Conservation (phyloP, 306 rosid genomes). For the Benincasa hispida region DNA sequence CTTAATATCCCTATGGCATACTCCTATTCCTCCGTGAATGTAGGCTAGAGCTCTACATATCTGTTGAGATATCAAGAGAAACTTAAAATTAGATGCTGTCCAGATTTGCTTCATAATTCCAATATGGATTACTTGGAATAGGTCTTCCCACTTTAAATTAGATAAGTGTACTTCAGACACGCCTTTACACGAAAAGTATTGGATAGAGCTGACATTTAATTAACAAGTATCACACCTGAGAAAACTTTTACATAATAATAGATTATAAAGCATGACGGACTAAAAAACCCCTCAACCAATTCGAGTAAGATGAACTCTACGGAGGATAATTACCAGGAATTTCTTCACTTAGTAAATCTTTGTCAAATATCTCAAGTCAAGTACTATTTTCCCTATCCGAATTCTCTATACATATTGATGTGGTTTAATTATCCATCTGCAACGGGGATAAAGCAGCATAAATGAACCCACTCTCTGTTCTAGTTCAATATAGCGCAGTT, state of each 20-base stretch:
- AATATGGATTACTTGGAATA: neutral
- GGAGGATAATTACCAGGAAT: neutral
- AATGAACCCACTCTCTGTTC: neutral
- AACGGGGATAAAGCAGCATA: neutral
- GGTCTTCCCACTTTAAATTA: neutral
- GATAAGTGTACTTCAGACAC: neutral
- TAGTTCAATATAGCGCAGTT: neutral
- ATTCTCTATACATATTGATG: neutral
- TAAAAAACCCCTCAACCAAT: neutral
- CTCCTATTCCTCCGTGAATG: conserved; percentile 52
- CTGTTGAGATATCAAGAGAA: conserved; percentile 22
- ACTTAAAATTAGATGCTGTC: neutral
- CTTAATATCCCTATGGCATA: conserved; percentile 61
- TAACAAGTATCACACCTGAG: neutral
- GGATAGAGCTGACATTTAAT: neutral
- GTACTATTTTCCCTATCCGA: neutral
- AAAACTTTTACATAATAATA: neutral
- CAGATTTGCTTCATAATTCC: neutral
- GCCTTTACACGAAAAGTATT: neutral
- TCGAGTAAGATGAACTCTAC: neutral
- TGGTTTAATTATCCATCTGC: neutral
- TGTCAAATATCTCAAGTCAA: neutral
- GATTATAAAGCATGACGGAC: neutral
- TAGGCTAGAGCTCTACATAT: conserved; percentile 63
- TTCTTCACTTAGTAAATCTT: neutral